Evolutionary conservation across 2,329 filamentous ascomycete species (phyloP), one percentile per base, ranked within the genome.

Genomic region (Trichophyton rubrum): DNA sequence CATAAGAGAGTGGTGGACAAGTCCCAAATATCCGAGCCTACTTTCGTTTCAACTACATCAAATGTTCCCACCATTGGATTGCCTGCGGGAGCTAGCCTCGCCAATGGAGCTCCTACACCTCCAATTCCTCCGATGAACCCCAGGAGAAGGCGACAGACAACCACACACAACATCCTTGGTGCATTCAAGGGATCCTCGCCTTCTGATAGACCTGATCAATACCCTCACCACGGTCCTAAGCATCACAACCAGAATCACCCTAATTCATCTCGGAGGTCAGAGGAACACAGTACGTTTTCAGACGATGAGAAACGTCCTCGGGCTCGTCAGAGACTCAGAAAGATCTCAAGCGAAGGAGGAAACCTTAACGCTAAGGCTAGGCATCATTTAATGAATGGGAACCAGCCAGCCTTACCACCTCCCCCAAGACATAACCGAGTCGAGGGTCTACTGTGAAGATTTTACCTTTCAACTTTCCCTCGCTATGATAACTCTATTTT

Each of bases 71-170:
- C 80, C 0, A 75, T 85, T 40, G 80, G 79, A 40, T 74, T 85
- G 9, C 82, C 82, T 13, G 68, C 77, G n/a, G 80, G 80, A 30
- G 79, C 80, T 1, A 80, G 78, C 3, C 72, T 82, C 40, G 78
- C 73, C 70, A 83, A 81, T 61, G 80, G 80, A 56, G 11, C 49
- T 15, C 15, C 49, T 76, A 71, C 75, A 1, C 80, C 81, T 9
- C 80, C 82, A 1, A 70, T 85, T 5, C 82, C 82, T 30, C 78
- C 81, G 0, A 81, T 84, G 77, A 84, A 85, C 66, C 82, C 82
- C 0, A 79, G 80, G 61, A 77, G 83, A 49, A 77, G 81, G 59
- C 79, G 79, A 13, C 79, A 69, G 65, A 77, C 68, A 58, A 74
- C 69, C 64, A 78, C 69, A 33, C 76, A 72, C 64, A 77, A 68